Evolutionary conservation across 257 asterid genomes (phyloP), one percentile per base, ranked within the genome.

Genomic region (Striga asiatica): DNA sequence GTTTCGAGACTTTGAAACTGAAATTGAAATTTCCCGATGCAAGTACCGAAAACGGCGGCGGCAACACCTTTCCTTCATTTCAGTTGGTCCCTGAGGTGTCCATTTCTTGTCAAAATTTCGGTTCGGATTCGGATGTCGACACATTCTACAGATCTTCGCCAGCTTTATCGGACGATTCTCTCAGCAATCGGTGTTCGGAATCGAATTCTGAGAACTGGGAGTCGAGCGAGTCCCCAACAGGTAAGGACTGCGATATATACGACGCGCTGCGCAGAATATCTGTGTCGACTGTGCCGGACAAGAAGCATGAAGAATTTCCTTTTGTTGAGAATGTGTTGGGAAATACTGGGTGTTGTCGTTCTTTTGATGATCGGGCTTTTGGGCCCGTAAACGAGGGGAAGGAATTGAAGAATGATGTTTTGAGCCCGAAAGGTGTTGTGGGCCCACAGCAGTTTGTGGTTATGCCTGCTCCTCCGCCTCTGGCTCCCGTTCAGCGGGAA

Each of bases 171-270:
- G 93, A 80, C 51, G 93, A 79, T 69, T 76, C 83, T 66, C 79
- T 58, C 23, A 87, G 96, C 69, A 72, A 58, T 68, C 83, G 45
- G 64, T 84, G n/a, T n/a, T n/a, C 88, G 1, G 94, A 84, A 39
- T 82, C 88, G 17, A 80, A 82, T 76, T 84, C 95, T 16, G 97
- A 84, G 71, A 80, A 66, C 56, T 92, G 97, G 95, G 97, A 88
- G 60, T 70, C 82, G 16, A 76, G 81, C 45, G 93, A 73, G 56
- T 76, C 95, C 62, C 80, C 89, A 32, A 77, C 71, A 64, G 34
- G 68, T 72, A 76, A 84, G 77, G 81, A 92, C 66, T 79, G 29
- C 9, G 87, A 81, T 56, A 51, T 84, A 52, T 88, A 79, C 63
- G 87, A 81, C 70, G 65, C 83, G 45, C 74, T 92, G 31, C 74